These are phyloP conservation scores for Adansonia gregorii DNA, from an alignment of 441 rosid genomes.

Conservation along the genomic window DNA sequence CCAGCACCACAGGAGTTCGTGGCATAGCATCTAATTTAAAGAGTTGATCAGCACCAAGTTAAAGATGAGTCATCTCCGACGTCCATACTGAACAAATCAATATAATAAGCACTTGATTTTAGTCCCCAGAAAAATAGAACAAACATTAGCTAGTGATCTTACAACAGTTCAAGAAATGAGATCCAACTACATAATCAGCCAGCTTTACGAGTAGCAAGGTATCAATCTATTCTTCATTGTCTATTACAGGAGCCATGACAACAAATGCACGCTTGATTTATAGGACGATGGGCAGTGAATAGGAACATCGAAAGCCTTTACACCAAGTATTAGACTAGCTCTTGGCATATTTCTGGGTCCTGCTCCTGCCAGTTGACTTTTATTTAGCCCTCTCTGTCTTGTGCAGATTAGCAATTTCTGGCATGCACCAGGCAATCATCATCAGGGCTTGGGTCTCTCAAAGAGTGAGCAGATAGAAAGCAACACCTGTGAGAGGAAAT, in stretches of 20 bases:
- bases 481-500: constrained; percentile 34
- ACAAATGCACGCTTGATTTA: constrained; percentile 35
- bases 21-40: neutral
- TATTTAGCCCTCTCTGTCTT: constrained; percentile 36
- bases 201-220: neutral
- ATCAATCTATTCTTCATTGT: constrained; percentile 18
- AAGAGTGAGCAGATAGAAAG: constrained; percentile 36
- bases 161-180: neutral
- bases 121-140: neutral
- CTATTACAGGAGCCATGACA: constrained; percentile 13
- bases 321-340: constrained; percentile 23
- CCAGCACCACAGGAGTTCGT: neutral
- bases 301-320: constrained; percentile 18
- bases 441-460: constrained; percentile 37
- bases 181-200: neutral
- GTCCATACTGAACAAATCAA: no score
- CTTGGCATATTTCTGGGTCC: constrained; percentile 40
- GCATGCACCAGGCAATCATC: constrained; percentile 31
- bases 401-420: constrained; percentile 38
- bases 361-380: constrained; percentile 32
- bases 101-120: neutral
- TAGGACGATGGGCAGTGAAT: constrained; percentile 24
- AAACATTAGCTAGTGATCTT: neutral
- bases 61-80: neutral
- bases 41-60: neutral